These are phyloP conservation scores for Neurospora sp. DNA, from an alignment of 495 filamentous ascomycete species.

Conservation along the genomic window DNA sequence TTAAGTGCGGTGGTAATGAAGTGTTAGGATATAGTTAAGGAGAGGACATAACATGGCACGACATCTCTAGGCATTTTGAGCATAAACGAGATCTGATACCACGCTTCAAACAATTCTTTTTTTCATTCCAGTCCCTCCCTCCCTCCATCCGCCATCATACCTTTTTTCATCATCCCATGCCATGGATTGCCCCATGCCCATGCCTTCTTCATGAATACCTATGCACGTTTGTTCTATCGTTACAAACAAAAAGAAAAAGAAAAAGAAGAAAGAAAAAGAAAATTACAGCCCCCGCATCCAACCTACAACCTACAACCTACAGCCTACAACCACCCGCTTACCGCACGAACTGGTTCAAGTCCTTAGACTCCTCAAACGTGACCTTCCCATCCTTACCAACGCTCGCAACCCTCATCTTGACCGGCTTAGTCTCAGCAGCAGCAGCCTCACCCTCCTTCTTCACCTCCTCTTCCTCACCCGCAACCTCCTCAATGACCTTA, in stretches of 20 bases:
- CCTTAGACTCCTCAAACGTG: conserved; percentile 50
- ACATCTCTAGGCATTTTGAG: background rate
- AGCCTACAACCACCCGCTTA: conserved; percentile 6
- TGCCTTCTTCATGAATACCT: background rate
- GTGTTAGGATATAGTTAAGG: too few species aligned
- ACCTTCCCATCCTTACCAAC: conserved; percentile 61
- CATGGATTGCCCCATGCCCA: background rate
- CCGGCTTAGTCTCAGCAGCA: conserved; percentile 10
- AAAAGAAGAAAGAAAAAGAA: background rate
- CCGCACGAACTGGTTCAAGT: conserved; percentile 42
- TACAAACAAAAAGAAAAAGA: conserved; percentile 1
- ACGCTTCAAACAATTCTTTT: background rate
- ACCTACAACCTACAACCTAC: background rate
- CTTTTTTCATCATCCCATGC: background rate
- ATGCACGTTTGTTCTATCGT: conserved; percentile 2
- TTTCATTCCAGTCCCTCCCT: background rate
- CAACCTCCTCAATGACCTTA: conserved; percentile 15
- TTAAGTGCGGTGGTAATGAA: too few species aligned
- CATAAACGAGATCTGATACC: background rate
- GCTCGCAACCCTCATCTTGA: conserved; percentile 44
- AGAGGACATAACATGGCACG: too few species aligned
- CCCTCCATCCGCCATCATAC: background rate
- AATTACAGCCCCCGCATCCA: background rate
- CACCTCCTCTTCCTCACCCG: conserved; percentile 24
- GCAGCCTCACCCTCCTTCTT: conserved; percentile 20